Evolutionary conservation across 352 stramenopile genomes (phyloP).

Genomic region (Pythium rishiriense): DNA sequence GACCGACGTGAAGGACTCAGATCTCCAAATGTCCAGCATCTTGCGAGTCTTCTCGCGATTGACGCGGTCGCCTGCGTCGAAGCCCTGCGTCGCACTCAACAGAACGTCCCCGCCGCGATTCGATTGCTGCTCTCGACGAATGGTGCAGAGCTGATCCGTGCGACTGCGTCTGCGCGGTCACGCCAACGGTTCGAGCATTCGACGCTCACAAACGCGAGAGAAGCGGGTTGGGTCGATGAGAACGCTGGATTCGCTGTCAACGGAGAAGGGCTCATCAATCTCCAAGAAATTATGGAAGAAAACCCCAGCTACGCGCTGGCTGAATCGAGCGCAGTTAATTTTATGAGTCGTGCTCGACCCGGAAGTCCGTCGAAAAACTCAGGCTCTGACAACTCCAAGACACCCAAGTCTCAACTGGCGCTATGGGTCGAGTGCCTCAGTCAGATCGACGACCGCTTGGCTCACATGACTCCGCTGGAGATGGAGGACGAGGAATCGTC

Average conservation of each 20-base stretch:
- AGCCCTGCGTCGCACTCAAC: constrained; percentile 49
- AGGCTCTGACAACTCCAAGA: constrained; percentile 28
- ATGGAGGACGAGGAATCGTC: constrained; percentile 62
- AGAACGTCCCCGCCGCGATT: constrained; percentile 54
- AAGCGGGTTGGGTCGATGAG: neutral
- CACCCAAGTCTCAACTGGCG: constrained; percentile 37
- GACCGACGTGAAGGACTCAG: constrained; percentile 20
- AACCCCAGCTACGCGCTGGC: constrained; percentile 76
- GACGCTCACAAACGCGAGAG: neutral
- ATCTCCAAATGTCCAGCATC: constrained; percentile 44
- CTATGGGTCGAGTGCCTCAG: constrained; percentile 76
- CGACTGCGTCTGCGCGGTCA: neutral
- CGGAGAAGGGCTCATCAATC: constrained; percentile 37
- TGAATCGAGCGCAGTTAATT: constrained; percentile 50
- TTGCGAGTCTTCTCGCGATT: constrained; percentile 51
- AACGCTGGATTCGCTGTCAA: neutral
- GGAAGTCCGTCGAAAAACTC: constrained; percentile 53
- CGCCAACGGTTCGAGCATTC: neutral
- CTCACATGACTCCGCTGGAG: constrained; percentile 60
- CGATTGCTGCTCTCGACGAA: constrained; percentile 53
- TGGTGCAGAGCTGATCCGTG: constrained; percentile 32
- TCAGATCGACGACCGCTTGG: constrained; percentile 58
- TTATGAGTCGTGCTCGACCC: constrained; percentile 31
- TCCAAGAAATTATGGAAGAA: constrained; percentile 76
- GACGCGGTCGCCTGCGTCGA: constrained; percentile 55